Evolutionary conservation across 2,329 filamentous ascomycete genomes (phyloP).

Genomic region (Fusarium devonianum): DNA sequence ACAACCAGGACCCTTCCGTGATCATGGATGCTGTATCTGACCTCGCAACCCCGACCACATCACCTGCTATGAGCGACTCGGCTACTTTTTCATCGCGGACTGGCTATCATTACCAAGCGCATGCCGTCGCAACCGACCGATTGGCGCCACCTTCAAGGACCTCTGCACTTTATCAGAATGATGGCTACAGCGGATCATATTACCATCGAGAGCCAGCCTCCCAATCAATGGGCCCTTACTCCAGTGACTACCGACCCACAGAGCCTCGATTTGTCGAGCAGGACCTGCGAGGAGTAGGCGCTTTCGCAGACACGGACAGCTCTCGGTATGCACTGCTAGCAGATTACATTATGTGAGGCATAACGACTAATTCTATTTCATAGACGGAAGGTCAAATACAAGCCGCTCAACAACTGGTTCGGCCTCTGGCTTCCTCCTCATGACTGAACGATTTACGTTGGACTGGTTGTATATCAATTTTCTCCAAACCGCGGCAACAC

Average conservation of each 20-base stretch:
- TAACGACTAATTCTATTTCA: conserved; percentile 5
- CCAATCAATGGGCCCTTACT: conserved; percentile 17
- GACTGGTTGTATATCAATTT: conserved; percentile 1
- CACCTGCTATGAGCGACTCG: conserved; percentile 40
- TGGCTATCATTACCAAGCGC: conserved; percentile 24
- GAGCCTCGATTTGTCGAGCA: conserved; percentile 26
- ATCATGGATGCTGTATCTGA: conserved; percentile 33
- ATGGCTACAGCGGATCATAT: conserved; percentile 2
- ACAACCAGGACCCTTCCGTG: conserved; percentile 26
- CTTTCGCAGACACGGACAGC: conserved; percentile 33
- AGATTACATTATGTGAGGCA: too few species aligned
- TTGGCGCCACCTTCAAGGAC: conserved; percentile 27
- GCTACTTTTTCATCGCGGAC: conserved; percentile 32
- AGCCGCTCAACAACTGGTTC: conserved; percentile 41
- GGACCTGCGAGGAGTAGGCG: conserved; percentile 36
- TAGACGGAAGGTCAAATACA: conserved; percentile 39
- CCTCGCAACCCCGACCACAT: conserved; percentile 36
- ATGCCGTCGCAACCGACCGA: conserved; percentile 17
- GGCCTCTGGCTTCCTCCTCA: conserved; percentile 40
- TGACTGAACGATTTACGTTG: conserved; percentile 2
- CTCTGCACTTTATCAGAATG: conserved; percentile 6
- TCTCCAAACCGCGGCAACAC: too few species aligned
- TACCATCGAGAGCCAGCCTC: conserved; percentile 26
- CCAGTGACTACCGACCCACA: conserved; percentile 22
- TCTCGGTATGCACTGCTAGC: conserved; percentile 18